Evolutionary conservation across 371 early-diverging fungal species (phyloP).

Genomic region (Mucor lusitanicus): DNA sequence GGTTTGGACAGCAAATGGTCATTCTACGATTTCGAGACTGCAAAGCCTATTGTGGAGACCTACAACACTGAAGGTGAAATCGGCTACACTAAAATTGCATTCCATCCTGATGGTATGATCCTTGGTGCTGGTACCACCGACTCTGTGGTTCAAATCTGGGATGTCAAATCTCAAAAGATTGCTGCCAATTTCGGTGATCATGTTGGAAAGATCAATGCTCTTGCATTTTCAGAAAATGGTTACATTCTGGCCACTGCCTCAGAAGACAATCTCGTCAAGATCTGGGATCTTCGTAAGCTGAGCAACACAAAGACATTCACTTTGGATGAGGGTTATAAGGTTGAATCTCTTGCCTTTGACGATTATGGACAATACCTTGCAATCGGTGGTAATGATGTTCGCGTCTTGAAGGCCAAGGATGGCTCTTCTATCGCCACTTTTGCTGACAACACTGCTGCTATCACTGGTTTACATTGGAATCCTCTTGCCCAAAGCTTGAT

Average conservation of each 20-base stretch:
- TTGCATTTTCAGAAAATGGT: conserved; percentile 91
- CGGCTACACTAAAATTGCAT: conserved; percentile 67
- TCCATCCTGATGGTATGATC: conserved; percentile 94
- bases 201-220: conserved; percentile 64
- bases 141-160: conserved; percentile 82
- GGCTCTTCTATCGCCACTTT: conserved; percentile 68
- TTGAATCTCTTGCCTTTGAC: conserved; percentile 76
- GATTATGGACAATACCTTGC: conserved; percentile 83
- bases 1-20: conserved; percentile 82
- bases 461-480: conserved; percentile 69
- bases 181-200: conserved; percentile 79
- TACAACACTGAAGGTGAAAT: conserved; percentile 36
- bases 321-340: conserved; percentile 58
- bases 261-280: conserved; percentile 70
- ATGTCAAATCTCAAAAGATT: conserved; percentile 73
- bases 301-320: conserved; percentile 71
- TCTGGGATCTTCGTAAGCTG: conserved; percentile 94
- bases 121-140: conserved; percentile 81
- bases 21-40: conserved; percentile 73
- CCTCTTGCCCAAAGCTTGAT: conserved; percentile 59
- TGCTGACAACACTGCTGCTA: conserved; percentile 55
- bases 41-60: conserved; percentile 59
- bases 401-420: conserved; percentile 77
- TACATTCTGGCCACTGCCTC: conserved; percentile 83
- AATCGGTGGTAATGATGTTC: conserved; percentile 68